phyloP scores from a whole-genome alignment of 345 rosid species.

The Lepidium sativum region DNA sequence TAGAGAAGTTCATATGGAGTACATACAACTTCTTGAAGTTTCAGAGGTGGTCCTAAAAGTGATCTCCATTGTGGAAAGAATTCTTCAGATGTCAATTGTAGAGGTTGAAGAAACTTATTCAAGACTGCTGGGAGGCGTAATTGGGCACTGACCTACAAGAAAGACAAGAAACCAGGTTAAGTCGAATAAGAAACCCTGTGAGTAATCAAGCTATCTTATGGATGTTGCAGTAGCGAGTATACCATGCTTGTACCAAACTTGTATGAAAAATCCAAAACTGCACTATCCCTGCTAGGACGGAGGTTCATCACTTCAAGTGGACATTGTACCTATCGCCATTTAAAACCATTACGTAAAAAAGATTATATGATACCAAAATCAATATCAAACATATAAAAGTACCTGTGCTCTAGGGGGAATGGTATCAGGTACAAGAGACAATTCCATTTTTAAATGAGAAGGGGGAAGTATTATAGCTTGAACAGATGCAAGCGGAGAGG shows the following conservation, averaged over 20 bases:
- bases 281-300: constrained; percentile 88
- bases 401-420: constrained; percentile 99
- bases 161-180: constrained; percentile 13
- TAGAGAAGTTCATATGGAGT: constrained; percentile 10
- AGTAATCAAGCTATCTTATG: neutral
- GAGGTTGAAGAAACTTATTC: constrained; percentile 90
- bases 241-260: constrained; percentile 67
- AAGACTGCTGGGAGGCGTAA: constrained; percentile 91
- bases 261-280: constrained; percentile 95
- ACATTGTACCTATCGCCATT: constrained; percentile 63
- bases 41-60: constrained; percentile 89
- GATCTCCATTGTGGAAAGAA: constrained; percentile 98
- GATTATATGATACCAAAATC: neutral
- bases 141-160: constrained; percentile 67
- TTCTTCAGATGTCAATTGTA: constrained; percentile 66
- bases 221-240: constrained; percentile 12
- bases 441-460: constrained; percentile 74
- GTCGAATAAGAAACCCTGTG: neutral
- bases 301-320: constrained; percentile 84
- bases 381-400: neutral
- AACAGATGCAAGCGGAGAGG: constrained; percentile 75
- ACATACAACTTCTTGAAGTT: constrained; percentile 99
- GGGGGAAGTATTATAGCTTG: constrained; percentile 85
- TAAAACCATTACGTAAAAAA: constrained; percentile 8
- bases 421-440: constrained; percentile 84